Base-by-base conservation (phyloP, 2,329 filamentous ascomycete genomes). In the Cytospora leucostoma region DNA sequence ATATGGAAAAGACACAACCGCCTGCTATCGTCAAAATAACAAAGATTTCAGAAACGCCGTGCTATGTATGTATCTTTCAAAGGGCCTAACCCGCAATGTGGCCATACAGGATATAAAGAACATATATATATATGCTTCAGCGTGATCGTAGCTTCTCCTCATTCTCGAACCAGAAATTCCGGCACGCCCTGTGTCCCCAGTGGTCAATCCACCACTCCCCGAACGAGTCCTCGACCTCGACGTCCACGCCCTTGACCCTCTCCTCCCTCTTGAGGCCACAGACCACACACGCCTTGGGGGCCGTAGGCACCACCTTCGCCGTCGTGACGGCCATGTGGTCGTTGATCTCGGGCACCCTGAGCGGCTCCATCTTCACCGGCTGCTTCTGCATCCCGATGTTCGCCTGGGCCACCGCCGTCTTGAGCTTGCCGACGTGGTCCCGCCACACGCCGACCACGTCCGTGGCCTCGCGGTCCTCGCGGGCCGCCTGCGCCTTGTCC, bases 161-260 rank as follows among this genome's bases (percentile, higher is more conserved):
- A 74, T 96, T 89, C 69, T 89, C 82, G 64, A 89, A 78, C 94
- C 94, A 98, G 72, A 97, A 97, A 66, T 90, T 89, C 73, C 86
- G 86, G 76, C 94, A 98, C 21, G 86, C 84, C 66, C 85, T 80
- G 75, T 93, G 90, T 0, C 89, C 92, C 89, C 92, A 93, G 74
- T 94, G 89, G 53, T 97, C 93, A 50, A 90, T 81, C 94, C 94
- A 98, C 92, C 93, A 98, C 78, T 98, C 94, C 13, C 92, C 93
- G 79, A 97, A 97, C 74, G 90, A 93, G 74, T 98, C 94, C 70
- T 94, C 88, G 10, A 96, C 86, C 33, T 88, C 82, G 59, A 88
- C 79, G 71, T 96, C 93, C 38, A 95, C 84, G 71, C 88, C 92
- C 21, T 79, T 75, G 12, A 97, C 81, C 56, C 94, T 84, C 77